These are phyloP conservation scores for Stygiomarasmius scandens DNA, from an alignment of 1,284 basidiomycete species.

Conservation along the genomic window DNA sequence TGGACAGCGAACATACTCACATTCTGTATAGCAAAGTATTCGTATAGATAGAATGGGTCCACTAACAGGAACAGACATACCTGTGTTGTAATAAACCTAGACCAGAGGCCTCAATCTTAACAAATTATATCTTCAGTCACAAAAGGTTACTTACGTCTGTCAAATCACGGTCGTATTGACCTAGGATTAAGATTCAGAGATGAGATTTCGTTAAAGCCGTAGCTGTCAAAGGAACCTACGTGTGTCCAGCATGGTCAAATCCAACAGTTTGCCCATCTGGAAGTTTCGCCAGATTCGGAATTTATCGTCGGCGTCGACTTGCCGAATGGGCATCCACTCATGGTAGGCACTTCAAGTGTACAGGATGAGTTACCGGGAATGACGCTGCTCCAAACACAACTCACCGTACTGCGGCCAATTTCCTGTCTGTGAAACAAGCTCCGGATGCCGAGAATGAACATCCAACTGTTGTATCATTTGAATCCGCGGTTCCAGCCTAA, in stretches of 20 bases:
- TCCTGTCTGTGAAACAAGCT: constrained; percentile 65
- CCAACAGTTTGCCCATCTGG: constrained; percentile 62
- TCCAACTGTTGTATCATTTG: constrained; percentile 60
- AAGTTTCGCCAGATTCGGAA: constrained; percentile 72
- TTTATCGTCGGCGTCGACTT: constrained; percentile 61
- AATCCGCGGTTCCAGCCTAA: constrained; percentile 55
- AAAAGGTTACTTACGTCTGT: constrained; percentile 48
- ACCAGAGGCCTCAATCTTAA: neutral
- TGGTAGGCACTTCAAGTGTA: constrained; percentile 49
- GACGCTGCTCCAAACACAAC: neutral
- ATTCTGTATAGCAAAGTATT: constrained; percentile 24
- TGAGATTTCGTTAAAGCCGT: neutral
- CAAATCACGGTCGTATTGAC: constrained; percentile 67
- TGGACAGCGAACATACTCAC: constrained; percentile 21
- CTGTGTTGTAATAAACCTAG: constrained; percentile 60
- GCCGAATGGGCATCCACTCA: constrained; percentile 73
- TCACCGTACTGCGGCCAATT: constrained; percentile 55
- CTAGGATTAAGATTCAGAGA: constrained; percentile 26
- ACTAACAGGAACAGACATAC: constrained; percentile 24
- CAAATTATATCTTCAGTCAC: neutral
- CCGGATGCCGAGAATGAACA: constrained; percentile 59
- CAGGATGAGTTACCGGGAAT: constrained; percentile 15
- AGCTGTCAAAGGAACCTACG: constrained; percentile 30
- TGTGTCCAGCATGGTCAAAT: constrained; percentile 67
- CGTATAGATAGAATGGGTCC: neutral